Conservation (phyloP, 2,329 filamentous ascomycete species). For the Xylaria sp. region DNA sequence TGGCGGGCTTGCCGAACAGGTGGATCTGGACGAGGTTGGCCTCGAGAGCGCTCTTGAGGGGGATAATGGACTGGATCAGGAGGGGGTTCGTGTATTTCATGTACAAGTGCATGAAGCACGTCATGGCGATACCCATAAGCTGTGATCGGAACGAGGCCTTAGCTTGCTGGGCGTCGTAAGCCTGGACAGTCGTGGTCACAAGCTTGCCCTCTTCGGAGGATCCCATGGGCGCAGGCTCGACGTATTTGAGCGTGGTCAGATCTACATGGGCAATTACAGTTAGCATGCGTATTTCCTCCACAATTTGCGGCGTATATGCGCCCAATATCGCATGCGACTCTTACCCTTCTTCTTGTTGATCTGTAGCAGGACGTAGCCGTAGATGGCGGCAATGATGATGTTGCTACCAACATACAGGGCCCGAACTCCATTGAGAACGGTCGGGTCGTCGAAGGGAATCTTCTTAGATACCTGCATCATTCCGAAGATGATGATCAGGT, state of each 20-base stretch:
- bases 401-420: conserved; percentile 66
- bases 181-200: conserved; percentile 93
- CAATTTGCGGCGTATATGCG: not conserved
- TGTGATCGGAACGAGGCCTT: conserved; percentile 86
- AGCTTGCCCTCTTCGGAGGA: conserved; percentile 94
- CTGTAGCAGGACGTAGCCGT: conserved; percentile 81
- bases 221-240: conserved; percentile 93
- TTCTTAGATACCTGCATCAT: conserved; percentile 99
- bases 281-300: conserved; percentile 10
- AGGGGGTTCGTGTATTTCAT: conserved; percentile 99
- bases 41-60: conserved; percentile 94
- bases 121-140: conserved; percentile 96
- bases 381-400: conserved; percentile 81
- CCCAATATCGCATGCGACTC: conserved; percentile 36
- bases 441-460: conserved; percentile 87
- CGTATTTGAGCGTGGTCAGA: conserved; percentile 96
- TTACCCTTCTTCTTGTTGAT: conserved; percentile 98
- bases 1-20: conserved; percentile 83
- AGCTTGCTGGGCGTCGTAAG: conserved; percentile 89
- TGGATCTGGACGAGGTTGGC: conserved; percentile 96
- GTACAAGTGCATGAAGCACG: conserved; percentile 98
- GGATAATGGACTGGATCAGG: conserved; percentile 97
- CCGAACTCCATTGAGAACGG: conserved; percentile 62
- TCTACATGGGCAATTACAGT: conserved; percentile 58
- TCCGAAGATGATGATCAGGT: conserved; percentile 91